phyloP scores from a whole-genome alignment of 768 basidiomycete genomes.

The Coprinopsis cinerea region DNA sequence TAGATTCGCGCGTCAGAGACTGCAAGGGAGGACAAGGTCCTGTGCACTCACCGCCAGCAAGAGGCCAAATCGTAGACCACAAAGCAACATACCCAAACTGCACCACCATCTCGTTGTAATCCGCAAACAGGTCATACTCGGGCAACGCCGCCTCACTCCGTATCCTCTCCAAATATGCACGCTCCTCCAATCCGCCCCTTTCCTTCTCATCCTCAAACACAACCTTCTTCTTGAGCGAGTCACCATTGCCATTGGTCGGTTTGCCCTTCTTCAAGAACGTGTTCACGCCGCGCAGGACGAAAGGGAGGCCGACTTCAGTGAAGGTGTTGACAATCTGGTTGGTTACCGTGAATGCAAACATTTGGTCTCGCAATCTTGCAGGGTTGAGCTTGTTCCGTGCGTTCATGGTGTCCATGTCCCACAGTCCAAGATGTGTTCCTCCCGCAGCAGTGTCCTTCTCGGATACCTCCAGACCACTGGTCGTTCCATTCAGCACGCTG shows the following conservation, averaged over 20 bases:
- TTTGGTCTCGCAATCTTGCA: constrained; percentile 75
- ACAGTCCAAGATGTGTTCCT: constrained; percentile 26
- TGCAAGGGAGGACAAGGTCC: too few relatives aligned
- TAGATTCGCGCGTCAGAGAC: constrained; percentile 12
- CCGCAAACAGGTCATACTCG: constrained; percentile 74
- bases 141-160: constrained; percentile 74
- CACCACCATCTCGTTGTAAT: constrained; percentile 95
- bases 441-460: constrained; percentile 11
- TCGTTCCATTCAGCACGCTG: constrained; percentile 26
- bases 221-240: constrained; percentile 54
- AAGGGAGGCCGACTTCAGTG: constrained; percentile 78
- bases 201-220: constrained; percentile 66
- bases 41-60: constrained; percentile 67
- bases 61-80: constrained; percentile 93
- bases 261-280: constrained; percentile 40
- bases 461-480: constrained; percentile 10
- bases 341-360: constrained; percentile 90
- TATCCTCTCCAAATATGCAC: constrained; percentile 74
- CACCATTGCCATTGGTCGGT: constrained; percentile 12
- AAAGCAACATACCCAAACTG: constrained; percentile 91
- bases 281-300: constrained; percentile 54
- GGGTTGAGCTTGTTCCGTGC: constrained; percentile 59
- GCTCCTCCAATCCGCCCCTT: constrained; percentile 56
- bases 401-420: constrained; percentile 46
- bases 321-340: constrained; percentile 80